phyloP scores from a whole-genome alignment of 805 yeast genomes.

The Starmerella sp. region DNA sequence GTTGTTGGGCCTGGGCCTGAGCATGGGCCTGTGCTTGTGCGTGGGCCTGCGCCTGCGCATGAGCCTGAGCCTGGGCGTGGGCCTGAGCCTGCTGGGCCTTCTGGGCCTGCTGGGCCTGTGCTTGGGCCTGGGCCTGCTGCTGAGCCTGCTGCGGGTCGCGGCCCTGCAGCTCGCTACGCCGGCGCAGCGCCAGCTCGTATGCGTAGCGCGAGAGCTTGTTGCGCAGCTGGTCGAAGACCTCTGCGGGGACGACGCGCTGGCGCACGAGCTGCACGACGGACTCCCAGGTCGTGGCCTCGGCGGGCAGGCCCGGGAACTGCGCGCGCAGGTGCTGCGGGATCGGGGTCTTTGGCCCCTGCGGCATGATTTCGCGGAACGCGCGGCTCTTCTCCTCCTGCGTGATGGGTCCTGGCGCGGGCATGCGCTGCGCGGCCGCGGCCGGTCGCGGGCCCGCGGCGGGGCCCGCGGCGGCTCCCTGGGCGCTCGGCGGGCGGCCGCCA shows the following conservation, averaged over 20 bases:
- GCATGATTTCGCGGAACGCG: constrained; percentile 15
- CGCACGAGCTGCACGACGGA: constrained; percentile 49
- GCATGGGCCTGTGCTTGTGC: constrained; percentile 1
- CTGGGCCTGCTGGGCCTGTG: constrained; percentile 19
- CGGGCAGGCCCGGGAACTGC: constrained; percentile 66
- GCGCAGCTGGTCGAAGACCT: constrained; percentile 25
- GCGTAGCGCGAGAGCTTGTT: constrained; percentile 24
- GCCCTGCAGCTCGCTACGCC: constrained; percentile 8
- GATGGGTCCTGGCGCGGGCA: neutral
- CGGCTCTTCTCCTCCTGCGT: constrained; percentile 13
- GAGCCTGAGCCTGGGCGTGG: constrained; percentile 20
- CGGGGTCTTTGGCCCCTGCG: constrained; percentile 38
- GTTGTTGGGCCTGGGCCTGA: constrained; percentile 1
- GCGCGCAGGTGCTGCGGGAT: constrained; percentile 59
- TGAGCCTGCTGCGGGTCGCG: constrained; percentile 17
- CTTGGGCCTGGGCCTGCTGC: constrained; percentile 17
- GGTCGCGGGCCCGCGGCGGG: neutral
- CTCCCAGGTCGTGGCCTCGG: constrained; percentile 70
- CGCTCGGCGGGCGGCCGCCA: neutral
- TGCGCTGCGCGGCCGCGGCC: neutral
- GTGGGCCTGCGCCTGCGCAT: constrained; percentile 18
- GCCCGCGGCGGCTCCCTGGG: neutral
- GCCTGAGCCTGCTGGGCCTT: constrained; percentile 5
- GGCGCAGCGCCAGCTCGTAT: constrained; percentile 26
- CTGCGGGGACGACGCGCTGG: constrained; percentile 20